Conservation (phyloP, 306 rosid species). For the Corylus heterophylla region DNA sequence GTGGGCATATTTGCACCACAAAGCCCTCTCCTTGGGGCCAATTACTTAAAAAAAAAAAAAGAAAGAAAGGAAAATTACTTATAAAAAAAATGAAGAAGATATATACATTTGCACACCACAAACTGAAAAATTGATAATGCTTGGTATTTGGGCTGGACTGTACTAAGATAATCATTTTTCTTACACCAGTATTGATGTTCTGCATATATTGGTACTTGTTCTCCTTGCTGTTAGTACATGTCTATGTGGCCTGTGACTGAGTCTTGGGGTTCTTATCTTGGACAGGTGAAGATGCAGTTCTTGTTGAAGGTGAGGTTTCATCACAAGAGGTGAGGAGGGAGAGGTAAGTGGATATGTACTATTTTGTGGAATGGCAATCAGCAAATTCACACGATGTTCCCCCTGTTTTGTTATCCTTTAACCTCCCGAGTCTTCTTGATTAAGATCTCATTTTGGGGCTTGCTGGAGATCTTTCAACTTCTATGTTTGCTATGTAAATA, state of each 20-base stretch:
- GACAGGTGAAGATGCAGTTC: conserved; percentile 93
- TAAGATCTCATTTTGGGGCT: conserved; percentile 67
- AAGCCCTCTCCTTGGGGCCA: too few species aligned
- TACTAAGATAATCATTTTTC: background rate
- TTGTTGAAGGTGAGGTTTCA: conserved; percentile 90
- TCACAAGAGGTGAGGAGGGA: conserved; percentile 64
- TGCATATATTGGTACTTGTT: background rate
- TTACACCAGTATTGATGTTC: background rate
- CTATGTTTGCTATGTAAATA: conserved; percentile 22
- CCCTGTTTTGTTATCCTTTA: background rate
- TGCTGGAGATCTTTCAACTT: conserved; percentile 45
- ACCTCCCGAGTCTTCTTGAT: conserved; percentile 11
- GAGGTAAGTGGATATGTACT: conserved; percentile 23
- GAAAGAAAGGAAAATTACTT: too few species aligned
- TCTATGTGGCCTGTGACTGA: conserved; percentile 18
- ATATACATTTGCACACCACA: background rate
- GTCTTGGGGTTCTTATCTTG: conserved; percentile 14
- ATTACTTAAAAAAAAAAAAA: too few species aligned
- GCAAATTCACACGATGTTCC: conserved; percentile 28
- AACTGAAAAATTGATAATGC: background rate
- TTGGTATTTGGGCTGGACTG: background rate
- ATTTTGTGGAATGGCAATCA: conserved; percentile 29
- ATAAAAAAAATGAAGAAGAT: too few species aligned
- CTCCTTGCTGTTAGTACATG: background rate
- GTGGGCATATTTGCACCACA: too few species aligned